phyloP scores from a whole-genome alignment of 2,329 filamentous ascomycete species.

The Incumbomyces delicatus region DNA sequence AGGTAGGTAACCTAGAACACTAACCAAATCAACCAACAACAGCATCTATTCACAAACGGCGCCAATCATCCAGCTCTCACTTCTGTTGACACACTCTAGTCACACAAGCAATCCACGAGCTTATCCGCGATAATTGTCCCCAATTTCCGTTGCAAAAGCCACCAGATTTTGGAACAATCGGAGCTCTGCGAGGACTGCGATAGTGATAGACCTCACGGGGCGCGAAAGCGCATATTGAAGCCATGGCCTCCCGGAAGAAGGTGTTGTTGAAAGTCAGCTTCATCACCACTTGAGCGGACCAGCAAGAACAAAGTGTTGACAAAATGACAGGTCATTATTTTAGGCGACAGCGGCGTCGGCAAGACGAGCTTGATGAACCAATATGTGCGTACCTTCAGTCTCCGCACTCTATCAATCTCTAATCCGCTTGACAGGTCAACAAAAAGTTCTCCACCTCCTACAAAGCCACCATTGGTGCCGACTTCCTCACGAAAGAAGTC shows the following conservation, averaged over 20 bases:
- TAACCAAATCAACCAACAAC: not conserved
- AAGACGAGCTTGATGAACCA: constrained; percentile 99
- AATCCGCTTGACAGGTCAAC: constrained; percentile 63
- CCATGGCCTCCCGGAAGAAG: constrained; percentile 78
- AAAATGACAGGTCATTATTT: constrained; percentile 75
- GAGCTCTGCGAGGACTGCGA: not conserved
- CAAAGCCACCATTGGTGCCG: constrained; percentile 97
- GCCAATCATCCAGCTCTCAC: not conserved
- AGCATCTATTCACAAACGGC: not conserved
- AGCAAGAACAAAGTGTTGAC: constrained; percentile 4
- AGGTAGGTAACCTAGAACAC: not conserved
- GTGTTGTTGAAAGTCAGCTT: constrained; percentile 69
- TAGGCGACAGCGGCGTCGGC: constrained; percentile 96
- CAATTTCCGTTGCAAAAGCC: not conserved
- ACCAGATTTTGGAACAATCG: not conserved
- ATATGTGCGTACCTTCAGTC: constrained; percentile 63
- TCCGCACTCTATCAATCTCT: not conserved
- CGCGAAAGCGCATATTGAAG: constrained; percentile 10
- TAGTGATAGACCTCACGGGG: no score
- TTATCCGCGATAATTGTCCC: no score
- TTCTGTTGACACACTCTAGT: not conserved
- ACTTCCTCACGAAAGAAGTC: constrained; percentile 97
- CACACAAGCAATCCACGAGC: not conserved
- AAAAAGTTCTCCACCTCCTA: constrained; percentile 99
- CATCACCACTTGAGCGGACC: not conserved